These are phyloP conservation scores for Theobroma cacao DNA, from an alignment of 345 rosid genomes.

Conservation along the genomic window DNA sequence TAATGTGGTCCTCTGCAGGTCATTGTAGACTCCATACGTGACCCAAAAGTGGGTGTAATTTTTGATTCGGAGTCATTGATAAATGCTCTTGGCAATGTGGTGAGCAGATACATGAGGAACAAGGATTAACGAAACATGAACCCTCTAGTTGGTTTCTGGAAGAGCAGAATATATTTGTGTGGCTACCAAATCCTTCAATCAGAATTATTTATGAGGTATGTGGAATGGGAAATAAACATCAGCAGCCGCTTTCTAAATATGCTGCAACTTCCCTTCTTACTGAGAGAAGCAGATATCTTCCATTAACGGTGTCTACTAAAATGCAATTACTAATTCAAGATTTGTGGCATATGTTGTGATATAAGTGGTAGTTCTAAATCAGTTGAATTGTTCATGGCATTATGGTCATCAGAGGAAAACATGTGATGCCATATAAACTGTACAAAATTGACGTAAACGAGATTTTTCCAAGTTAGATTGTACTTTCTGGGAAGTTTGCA, in stretches of 20 bases:
- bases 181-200: neutral
- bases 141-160: neutral
- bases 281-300: neutral
- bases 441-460: neutral
- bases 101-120: conserved; percentile 25
- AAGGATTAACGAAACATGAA: neutral
- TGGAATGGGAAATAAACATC: neutral
- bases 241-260: neutral
- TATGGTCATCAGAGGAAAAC: neutral
- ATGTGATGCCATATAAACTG: neutral
- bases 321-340: neutral
- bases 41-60: conserved; percentile 60
- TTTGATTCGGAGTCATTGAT: conserved; percentile 69
- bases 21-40: conserved; percentile 46
- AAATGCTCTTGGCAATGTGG: conserved; percentile 48
- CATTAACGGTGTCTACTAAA: neutral
- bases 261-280: neutral
- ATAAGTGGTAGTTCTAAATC: too few species aligned
- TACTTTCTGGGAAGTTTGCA: neutral
- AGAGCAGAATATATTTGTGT: neutral
- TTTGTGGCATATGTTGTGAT: neutral
- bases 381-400: too few species aligned
- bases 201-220: neutral
- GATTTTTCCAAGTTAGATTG: neutral
- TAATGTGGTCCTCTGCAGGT: conserved; percentile 42